These are phyloP conservation scores for Aspergillus baeticus DNA, from an alignment of 495 filamentous ascomycete species.

Conservation along the genomic window DNA sequence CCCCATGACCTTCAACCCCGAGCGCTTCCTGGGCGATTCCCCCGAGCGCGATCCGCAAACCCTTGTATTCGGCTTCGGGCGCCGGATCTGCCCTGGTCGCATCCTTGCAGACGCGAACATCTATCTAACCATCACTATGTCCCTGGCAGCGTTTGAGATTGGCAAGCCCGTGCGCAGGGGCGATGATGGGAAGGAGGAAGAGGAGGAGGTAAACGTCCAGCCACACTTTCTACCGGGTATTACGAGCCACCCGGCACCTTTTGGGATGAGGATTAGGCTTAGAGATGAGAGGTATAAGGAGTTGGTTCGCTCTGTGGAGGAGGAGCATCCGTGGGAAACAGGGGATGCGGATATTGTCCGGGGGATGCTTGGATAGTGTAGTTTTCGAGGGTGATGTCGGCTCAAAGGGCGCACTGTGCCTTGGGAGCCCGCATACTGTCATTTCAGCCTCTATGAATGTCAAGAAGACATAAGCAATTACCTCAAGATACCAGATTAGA, in stretches of 20 bases:
- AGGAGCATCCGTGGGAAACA: too few species aligned
- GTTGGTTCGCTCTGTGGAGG: too few species aligned
- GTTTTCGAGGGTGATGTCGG: too few species aligned
- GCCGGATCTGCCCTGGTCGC: slow-evolving; percentile 39
- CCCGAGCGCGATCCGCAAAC: slow-evolving; percentile 32
- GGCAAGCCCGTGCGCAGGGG: slow-evolving; percentile 27
- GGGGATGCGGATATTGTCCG: too few species aligned
- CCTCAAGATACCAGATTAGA: too few species aligned
- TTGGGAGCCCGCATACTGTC: too few species aligned
- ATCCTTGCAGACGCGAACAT: slow-evolving; percentile 34
- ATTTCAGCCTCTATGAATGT: too few species aligned
- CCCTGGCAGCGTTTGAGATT: slow-evolving; percentile 40
- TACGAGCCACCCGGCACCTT: slow-evolving; percentile 40
- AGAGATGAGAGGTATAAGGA: too few species aligned
- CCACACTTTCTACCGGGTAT: slow-evolving; percentile 34
- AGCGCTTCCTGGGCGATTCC: slow-evolving; percentile 29
- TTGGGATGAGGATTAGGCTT: background rate
- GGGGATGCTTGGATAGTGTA: too few species aligned
- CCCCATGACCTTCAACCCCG: slow-evolving; percentile 35
- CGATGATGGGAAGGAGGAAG: too few species aligned
- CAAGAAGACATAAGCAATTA: too few species aligned
- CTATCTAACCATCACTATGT: slow-evolving; percentile 33
- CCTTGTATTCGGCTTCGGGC: slow-evolving; percentile 37
- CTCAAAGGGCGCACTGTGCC: too few species aligned
- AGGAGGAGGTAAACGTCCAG: slow-evolving; percentile 22